Base-by-base conservation (phyloP, 2,329 filamentous ascomycete genomes). In the Xylaria sp. region DNA sequence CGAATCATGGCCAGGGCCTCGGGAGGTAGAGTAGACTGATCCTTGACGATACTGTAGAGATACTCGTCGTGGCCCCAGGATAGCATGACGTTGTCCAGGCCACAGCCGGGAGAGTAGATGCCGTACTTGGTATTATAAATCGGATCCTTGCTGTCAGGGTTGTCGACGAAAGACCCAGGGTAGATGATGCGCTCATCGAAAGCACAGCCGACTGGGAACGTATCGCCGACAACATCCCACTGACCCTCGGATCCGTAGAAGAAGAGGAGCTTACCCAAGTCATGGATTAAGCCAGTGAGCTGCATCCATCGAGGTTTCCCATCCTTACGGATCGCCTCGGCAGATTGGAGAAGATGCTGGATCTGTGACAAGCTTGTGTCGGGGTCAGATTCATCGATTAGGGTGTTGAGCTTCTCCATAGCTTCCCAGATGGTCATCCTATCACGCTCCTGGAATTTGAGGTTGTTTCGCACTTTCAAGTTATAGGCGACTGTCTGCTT, bases 141-240 rank as follows among this genome's bases (percentile, higher is more conserved):
- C 2, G 86, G 81, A 76, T 96, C 83, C 15, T 78, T 75, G 71
- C 76, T 82, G 78, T 97, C 93, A 0, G 91, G 90, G 79, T 97
- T 97, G 56, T 80, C 82, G 63, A 76, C 79, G 77, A 97, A 96
- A 23, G 89, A 92, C 55, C 89, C 86, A 0, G 90, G 87, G 77
- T 94, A 92, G 79, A 96, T 90, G 80, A 94, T 94, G 67, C 84
- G 81, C 61, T 88, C 80, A 72, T 92, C 89, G 73, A 91, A 92
- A 64, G 83, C 85, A 75, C 89, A 92, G 70, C 90, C 90, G 41
- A 93, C 89, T 46, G 90, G 89, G 77, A 93, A 93, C 0, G 90
- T 93, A 76, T 93, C 90, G 59, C 93, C 93, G 25, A 97, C 93
- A 3, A 96, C 92, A 72, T 96, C 92, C 93, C 93, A 97, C 79